Evolutionary conservation across 1,284 basidiomycete species (phyloP).

Genomic region (Fomitopsis palustris): DNA sequence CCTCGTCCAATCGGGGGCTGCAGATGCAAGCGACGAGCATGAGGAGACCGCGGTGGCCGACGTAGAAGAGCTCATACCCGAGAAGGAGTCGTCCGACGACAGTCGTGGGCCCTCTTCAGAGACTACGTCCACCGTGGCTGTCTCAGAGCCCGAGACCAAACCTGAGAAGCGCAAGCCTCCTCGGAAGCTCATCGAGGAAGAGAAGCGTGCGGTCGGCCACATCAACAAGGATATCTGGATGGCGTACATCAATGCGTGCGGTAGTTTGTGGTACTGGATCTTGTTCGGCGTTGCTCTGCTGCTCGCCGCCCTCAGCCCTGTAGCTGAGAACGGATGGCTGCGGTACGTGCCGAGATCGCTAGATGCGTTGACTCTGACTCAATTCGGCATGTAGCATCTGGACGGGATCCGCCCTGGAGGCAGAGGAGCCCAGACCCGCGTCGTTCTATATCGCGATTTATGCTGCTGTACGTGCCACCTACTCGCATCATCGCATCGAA

Average conservation of each 20-base stretch:
- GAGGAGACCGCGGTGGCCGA: conserved; percentile 21
- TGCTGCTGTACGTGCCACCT: conserved; percentile 45
- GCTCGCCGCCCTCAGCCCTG: conserved; percentile 69
- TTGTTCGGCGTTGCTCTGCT: conserved; percentile 59
- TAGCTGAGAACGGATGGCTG: conserved; percentile 83
- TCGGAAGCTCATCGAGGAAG: conserved; percentile 88
- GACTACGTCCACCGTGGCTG: conserved; percentile 44
- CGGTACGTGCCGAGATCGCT: conserved; percentile 38
- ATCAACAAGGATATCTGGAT: conserved; percentile 80
- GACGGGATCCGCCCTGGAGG: conserved; percentile 49
- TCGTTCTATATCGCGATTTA: conserved; percentile 80
- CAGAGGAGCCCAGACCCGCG: conserved; percentile 42
- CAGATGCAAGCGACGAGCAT: conserved; percentile 36
- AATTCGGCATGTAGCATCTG: conserved; percentile 47
- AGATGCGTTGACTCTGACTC: no score
- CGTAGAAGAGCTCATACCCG: conserved; percentile 20
- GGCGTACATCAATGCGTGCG: conserved; percentile 74
- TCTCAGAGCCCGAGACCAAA: conserved; percentile 36
- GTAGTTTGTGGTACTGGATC: conserved; percentile 66
- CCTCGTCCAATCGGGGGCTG: conserved; percentile 62
- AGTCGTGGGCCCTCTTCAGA: conserved; percentile 40
- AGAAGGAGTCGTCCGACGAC: conserved; percentile 16
- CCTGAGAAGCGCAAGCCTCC: conserved; percentile 62
- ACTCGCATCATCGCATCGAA: no score
- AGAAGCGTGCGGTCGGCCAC: conserved; percentile 82